Conservation (phyloP, 495 filamentous ascomycete genomes). For the Penicillium ucsense region DNA sequence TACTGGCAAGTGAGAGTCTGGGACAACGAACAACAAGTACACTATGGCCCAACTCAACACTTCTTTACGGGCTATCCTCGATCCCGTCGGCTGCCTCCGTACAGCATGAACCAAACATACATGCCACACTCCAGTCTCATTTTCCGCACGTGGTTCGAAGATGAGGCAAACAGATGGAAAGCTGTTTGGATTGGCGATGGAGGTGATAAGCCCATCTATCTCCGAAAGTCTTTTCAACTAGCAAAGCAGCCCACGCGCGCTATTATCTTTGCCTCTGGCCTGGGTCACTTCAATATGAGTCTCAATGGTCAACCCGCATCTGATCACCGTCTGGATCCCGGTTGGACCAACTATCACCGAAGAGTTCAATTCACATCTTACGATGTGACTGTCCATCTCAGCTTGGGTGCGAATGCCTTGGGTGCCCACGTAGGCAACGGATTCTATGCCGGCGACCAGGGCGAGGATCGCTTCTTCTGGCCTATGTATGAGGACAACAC, state of each 20-base stretch:
- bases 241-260: constrained; percentile 5
- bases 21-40: constrained; percentile 5
- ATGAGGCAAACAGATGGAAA: constrained; percentile 19
- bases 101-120: constrained; percentile 25
- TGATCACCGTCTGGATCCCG: constrained; percentile 18
- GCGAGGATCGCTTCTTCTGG: constrained; percentile 22
- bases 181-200: constrained; percentile 23
- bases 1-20: constrained; percentile 17
- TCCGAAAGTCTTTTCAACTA: constrained; percentile 15
- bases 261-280: constrained; percentile 17
- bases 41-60: constrained; percentile 12
- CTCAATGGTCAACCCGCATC: constrained; percentile 17
- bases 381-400: constrained; percentile 13
- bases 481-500: constrained; percentile 26
- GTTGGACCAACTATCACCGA: constrained; percentile 24
- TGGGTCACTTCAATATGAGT: constrained; percentile 21
- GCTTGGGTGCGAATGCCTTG: constrained; percentile 11
- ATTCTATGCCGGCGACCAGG: constrained; percentile 22
- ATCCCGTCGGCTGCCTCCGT: constrained; percentile 16
- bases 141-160: constrained; percentile 23
- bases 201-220: constrained; percentile 22
- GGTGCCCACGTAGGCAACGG: constrained; percentile 22
- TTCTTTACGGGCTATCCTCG: constrained; percentile 18
- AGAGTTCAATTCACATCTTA: constrained; percentile 19
- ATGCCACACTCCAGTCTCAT: constrained; percentile 23